Evolutionary conservation across 192 early-diverging fungal species (phyloP).

Genomic region (Coemansia sp.): DNA sequence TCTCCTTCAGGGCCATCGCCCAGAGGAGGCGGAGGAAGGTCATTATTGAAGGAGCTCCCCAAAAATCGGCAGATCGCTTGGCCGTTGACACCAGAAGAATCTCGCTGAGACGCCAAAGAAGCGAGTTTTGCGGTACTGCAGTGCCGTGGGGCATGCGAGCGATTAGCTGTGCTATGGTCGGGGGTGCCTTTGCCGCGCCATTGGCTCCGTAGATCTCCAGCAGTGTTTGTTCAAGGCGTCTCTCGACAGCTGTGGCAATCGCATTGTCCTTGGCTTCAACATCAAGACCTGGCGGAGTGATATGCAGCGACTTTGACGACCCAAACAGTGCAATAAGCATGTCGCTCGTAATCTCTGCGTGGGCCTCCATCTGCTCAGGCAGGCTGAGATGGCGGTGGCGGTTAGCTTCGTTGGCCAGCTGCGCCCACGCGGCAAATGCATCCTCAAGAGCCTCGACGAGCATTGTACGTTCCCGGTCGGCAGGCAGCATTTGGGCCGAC

Average conservation of each 20-base stretch:
- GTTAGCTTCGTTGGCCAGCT: conserved; percentile 20
- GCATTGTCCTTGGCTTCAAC: conserved; percentile 5
- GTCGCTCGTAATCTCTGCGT: conserved; percentile 41
- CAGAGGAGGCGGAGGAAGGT: conserved; percentile 70
- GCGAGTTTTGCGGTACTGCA: conserved; percentile 41
- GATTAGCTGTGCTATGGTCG: conserved; percentile 27
- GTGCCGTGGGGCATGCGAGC: conserved; percentile 43
- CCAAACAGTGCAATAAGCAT: conserved; percentile 53
- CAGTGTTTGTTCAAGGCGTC: conserved; percentile 19
- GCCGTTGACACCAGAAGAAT: conserved; percentile 41
- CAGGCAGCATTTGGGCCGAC: conserved; percentile 37
- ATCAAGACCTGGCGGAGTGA: conserved; percentile 24
- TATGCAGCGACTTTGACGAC: conserved; percentile 13
- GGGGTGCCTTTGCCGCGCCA: conserved; percentile 3
- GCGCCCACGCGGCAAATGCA: conserved; percentile 49
- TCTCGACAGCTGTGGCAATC: conserved; percentile 6
- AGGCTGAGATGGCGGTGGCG: conserved; percentile 37
- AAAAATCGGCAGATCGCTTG: conserved; percentile 43
- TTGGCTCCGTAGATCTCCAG: conserved; percentile 12
- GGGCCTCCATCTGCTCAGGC: conserved; percentile 44
- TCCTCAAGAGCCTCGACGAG: conserved; percentile 49
- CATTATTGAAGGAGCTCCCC: conserved; percentile 59
- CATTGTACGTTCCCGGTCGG: conserved; percentile 49
- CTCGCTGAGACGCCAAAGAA: conserved; percentile 53
- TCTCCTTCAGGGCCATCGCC: conserved; percentile 62